These are phyloP conservation scores for Pichia sp. DNA, from an alignment of 1,139 yeast genomes.

Conservation along the genomic window DNA sequence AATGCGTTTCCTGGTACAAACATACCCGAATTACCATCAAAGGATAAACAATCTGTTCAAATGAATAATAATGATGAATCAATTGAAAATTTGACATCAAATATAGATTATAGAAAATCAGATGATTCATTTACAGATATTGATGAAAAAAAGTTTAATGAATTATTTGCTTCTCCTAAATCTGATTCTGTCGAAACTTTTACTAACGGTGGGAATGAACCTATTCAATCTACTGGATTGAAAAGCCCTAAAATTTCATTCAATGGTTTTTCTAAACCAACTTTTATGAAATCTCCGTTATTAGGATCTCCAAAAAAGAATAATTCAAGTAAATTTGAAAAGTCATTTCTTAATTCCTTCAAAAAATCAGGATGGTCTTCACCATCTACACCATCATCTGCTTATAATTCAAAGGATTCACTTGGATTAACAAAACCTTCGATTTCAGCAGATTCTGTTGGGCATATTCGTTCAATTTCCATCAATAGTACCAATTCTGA, in stretches of 20 bases:
- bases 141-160: slow-evolving; percentile 11
- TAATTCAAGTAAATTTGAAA: slow-evolving; percentile 18
- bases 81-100: background rate
- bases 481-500: background rate
- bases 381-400: slow-evolving; percentile 1
- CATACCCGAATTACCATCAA: slow-evolving; percentile 57
- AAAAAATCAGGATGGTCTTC: slow-evolving; percentile 3
- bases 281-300: slow-evolving; percentile 2
- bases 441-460: background rate
- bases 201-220: background rate
- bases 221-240: background rate
- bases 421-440: background rate
- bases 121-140: slow-evolving; percentile 5
- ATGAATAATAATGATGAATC: slow-evolving; percentile 16
- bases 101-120: background rate
- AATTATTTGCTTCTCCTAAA: slow-evolving; percentile 4
- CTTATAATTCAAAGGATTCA: background rate
- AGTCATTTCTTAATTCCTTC: slow-evolving; percentile 18
- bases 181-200: background rate
- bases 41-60: slow-evolving; percentile 39
- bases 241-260: slow-evolving; percentile 2
- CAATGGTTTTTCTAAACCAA: slow-evolving; percentile 2
- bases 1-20: slow-evolving; percentile 64
- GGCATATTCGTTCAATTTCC: slow-evolving; percentile 3
- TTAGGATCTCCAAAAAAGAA: background rate